Base-by-base conservation (phyloP, 176 grass and related monocot genomes). In the Musa beccarii region DNA sequence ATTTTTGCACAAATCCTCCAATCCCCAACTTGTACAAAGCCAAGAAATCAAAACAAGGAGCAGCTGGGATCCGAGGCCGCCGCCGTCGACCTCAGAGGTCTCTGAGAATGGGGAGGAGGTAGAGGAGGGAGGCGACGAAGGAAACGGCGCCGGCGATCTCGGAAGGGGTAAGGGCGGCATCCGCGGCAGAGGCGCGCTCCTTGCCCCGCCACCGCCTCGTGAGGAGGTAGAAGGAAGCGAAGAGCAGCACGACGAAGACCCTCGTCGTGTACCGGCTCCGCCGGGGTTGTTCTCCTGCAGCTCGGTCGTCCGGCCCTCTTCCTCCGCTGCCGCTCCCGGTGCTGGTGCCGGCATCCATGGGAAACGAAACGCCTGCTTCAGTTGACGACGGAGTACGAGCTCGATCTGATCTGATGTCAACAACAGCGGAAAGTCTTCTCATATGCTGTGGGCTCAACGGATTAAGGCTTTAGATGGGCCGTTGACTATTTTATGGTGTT, bases 181-280 rank as follows among this genome's bases (percentile, higher is more conserved):
- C 14, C 23, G 72, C 53, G 23, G 72, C 11, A 22, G 53, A 5
- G 23, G 72, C 1, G 15, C 52, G 72, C 11, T 56, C 72, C 22
- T 74, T 74, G 23, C 34, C 72, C 12, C 72, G 72, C 72, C 72
- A 74, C 52, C 72, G 53, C 23, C 21, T 50, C 9, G 72, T 25
- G 13, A 74, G 52, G 53, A 74, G 72, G 53, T 74, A 74, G 22
- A 74, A 21, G 52, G 72, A 74, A 3, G 72, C 72, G 24, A 74
- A 74, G 53, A 74, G 72, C n/a, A 74, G 51, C 22, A 28, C 53
- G 23, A 24, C 25, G 53, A 74, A 74, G 23, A 74, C 22, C 52
- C 53, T 74, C 22, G 53, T 74, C 1, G 24, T 56, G 72, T 74
- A 17, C 13, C 23, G 25, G 52, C 7, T 56, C 53, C 72, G 72